Conservation (phyloP, 192 early-diverging fungal species). For the Phlyctochytrium planicorne region DNA sequence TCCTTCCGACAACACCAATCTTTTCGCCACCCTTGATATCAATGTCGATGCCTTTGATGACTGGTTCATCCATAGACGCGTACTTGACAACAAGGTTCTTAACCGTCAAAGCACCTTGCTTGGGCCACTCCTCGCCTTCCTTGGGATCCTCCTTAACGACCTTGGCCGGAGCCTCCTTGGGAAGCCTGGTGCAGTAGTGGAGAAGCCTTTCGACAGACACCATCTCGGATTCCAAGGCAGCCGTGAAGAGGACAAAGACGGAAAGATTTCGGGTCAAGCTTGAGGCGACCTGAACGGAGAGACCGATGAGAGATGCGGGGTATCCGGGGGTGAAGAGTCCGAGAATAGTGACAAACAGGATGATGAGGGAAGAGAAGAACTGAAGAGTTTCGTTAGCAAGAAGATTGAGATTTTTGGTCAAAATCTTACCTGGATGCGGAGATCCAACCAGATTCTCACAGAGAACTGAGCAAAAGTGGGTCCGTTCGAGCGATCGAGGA, state of each 20-base stretch:
- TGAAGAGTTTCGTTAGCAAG: not conserved
- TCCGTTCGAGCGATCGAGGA: conserved; percentile 12
- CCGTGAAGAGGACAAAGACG: not conserved
- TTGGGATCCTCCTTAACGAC: too few relatives aligned
- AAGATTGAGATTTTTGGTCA: not conserved
- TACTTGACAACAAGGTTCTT: conserved; percentile 26
- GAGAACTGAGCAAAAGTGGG: not conserved
- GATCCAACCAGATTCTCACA: conserved; percentile 15
- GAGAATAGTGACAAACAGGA: conserved; percentile 14
- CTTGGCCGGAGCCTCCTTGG: conserved; percentile 28
- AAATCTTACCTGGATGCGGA: conserved; percentile 15
- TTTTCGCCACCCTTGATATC: conserved; percentile 65
- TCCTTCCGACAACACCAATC: conserved; percentile 46
- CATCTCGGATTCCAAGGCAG: conserved; percentile 31
- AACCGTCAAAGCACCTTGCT: conserved; percentile 9
- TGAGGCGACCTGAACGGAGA: conserved; percentile 2
- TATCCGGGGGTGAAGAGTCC: not conserved
- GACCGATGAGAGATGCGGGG: conserved; percentile 10
- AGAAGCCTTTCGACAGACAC: conserved; percentile 52
- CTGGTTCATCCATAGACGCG: conserved; percentile 29
- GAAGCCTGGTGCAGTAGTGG: conserved; percentile 37
- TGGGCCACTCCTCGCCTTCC: conserved; percentile 28
- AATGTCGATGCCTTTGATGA: conserved; percentile 72
- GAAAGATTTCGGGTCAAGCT: not conserved
- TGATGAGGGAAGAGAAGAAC: conserved; percentile 12